Percentiles rank a stretch among this genome's conserved stretches.
phyloP scores from a whole-genome alignment of 805 yeast genomes.

The Kodamaea nitidulidarum region DNA sequence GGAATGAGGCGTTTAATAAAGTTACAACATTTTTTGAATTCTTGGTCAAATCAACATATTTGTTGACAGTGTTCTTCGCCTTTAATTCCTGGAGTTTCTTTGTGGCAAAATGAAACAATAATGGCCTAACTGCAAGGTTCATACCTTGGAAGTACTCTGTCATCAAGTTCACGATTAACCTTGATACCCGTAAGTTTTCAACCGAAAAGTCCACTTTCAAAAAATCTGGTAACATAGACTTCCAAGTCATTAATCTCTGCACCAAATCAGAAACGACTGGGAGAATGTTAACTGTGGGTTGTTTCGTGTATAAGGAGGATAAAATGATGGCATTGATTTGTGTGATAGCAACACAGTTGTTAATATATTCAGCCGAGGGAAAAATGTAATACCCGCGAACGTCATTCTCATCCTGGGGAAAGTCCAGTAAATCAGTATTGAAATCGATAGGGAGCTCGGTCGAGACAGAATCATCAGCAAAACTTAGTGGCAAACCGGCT shows the following conservation, averaged over 20 bases:
- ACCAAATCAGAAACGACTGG: slow-evolving; percentile 72
- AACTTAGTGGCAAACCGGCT: slow-evolving; percentile 73
- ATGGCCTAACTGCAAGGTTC: slow-evolving; percentile 73
- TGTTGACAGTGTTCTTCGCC: slow-evolving; percentile 38
- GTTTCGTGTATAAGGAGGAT: slow-evolving; percentile 66
- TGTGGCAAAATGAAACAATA: slow-evolving; percentile 71
- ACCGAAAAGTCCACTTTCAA: slow-evolving; percentile 58
- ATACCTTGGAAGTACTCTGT: slow-evolving; percentile 82
- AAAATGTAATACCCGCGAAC: slow-evolving; percentile 64
- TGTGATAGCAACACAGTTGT: slow-evolving; percentile 73
- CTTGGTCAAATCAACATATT: slow-evolving; percentile 59
- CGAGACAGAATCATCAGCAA: slow-evolving; percentile 78
- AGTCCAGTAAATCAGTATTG: slow-evolving; percentile 47
- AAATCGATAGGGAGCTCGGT: slow-evolving; percentile 73
- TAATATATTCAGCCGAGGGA: slow-evolving; percentile 74
- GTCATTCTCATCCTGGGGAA: slow-evolving; percentile 42
- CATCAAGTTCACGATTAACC: slow-evolving; percentile 69
- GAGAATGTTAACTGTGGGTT: slow-evolving; percentile 69
- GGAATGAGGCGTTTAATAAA: slow-evolving; percentile 69
- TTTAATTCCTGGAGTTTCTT: slow-evolving; percentile 52
- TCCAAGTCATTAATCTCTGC: slow-evolving; percentile 64
- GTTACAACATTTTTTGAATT: slow-evolving; percentile 68
- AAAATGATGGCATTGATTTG: slow-evolving; percentile 73
- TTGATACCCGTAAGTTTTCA: slow-evolving; percentile 52
- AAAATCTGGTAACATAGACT: slow-evolving; percentile 58